Evolutionary conservation across 441 rosid species (phyloP), one percentile per base, ranked within the genome.

Genomic region (Omphalea diandra): DNA sequence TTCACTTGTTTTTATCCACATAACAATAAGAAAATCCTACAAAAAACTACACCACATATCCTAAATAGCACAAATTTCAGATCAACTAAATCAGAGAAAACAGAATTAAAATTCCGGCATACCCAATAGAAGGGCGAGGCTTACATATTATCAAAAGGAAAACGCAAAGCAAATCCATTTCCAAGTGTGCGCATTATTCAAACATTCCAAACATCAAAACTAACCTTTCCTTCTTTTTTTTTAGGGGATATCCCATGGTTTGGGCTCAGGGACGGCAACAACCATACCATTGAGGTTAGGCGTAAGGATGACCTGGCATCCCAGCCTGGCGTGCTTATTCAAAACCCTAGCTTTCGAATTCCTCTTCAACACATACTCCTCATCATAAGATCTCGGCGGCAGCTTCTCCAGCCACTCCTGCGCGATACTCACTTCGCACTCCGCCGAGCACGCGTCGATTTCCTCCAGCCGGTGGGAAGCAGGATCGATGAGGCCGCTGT

Each of bases 171-270:
- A 63, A 70, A 63, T 41, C 61, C 33, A 61, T 67, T 27, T 53
- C 29, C 29, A 47, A 18, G 58, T 57, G 73, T 7, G 18, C 57
- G 33, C 41, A 64, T 79, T 77, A 82, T 79, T 79, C 35, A 71
- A 47, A 18, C 18, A 17, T 15, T 31, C 7, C n/a, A 26, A 36
- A 63, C 29, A 62, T 15, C 59, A 49, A 59, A 67, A 72, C 31
- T 40, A 56, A 57, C 53, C 72, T 67, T 49, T 29, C 55, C n/a
- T 10, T 68, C 63, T 52, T 7, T 57, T 17, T 14, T 11, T 18
- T 89, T 89, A 94, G 14, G 96, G 97, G 65, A 77, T 92, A 71
- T 94, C 99, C 98, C 97, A 94, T 26, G 99, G 97, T 80, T 85
- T 94, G 9, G 97, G 90, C 78, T 94, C 98, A 31, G 99, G 96